These are phyloP conservation scores for Phytophthora colocasiae DNA, from an alignment of 352 stramenopile species.

Conservation along the genomic window DNA sequence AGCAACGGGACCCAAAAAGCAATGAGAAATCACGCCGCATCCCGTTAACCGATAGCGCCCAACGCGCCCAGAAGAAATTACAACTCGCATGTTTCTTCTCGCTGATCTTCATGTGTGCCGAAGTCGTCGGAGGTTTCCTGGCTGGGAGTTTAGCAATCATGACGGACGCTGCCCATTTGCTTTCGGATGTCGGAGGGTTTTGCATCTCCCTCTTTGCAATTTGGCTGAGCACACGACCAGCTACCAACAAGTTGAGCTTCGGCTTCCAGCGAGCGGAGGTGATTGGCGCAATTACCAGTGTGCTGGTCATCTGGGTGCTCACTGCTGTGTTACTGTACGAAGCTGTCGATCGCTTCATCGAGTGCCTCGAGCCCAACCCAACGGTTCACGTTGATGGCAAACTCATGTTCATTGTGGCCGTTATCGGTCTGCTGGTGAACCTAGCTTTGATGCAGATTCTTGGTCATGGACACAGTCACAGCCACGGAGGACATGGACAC, in stretches of 20 bases:
- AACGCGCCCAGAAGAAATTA: constrained; percentile 56
- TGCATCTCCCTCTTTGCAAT: constrained; percentile 69
- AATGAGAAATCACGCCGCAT: constrained; percentile 30
- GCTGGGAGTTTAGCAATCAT: constrained; percentile 94
- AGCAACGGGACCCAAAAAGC: neutral
- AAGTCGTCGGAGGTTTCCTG: constrained; percentile 93
- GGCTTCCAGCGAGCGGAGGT: constrained; percentile 94
- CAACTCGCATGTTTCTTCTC: constrained; percentile 65
- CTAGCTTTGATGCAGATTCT: constrained; percentile 93
- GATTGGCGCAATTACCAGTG: constrained; percentile 93
- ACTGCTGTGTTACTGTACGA: constrained; percentile 94
- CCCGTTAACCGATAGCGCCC: constrained; percentile 45
- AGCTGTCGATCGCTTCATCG: constrained; percentile 84
- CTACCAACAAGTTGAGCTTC: constrained; percentile 83
- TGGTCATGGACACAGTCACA: constrained; percentile 50
- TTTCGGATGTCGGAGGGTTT: constrained; percentile 68
- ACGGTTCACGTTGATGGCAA: constrained; percentile 90
- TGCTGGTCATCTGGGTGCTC: constrained; percentile 92
- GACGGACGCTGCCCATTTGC: constrained; percentile 73
- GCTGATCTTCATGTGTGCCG: constrained; percentile 94
- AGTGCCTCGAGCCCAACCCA: constrained; percentile 71
- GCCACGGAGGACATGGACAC: constrained; percentile 4
- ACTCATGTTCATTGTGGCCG: constrained; percentile 95
- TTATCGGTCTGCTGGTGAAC: constrained; percentile 96
- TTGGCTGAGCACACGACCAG: constrained; percentile 59